Evolutionary conservation across 768 basidiomycete species (phyloP), one percentile per base, ranked within the genome.

Genomic region (Royoungia palumana): DNA sequence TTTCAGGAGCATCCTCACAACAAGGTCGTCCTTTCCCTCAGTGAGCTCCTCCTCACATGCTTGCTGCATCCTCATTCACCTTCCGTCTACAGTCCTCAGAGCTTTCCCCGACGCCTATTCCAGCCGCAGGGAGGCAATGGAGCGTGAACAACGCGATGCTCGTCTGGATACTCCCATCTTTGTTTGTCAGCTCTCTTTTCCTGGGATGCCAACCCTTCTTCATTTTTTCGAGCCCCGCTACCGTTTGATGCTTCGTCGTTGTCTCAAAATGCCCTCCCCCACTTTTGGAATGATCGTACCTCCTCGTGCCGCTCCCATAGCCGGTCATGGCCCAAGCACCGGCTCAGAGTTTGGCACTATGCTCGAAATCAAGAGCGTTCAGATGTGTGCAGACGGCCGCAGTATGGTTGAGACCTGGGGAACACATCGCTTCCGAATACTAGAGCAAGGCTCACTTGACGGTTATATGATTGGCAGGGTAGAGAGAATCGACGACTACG

Each of bases 171-270:
- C 90, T 16, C 93, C 95, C 47, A 87, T 98, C 52, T 94, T 97
- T 59, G 82, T 94, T 55, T 89, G 86, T 64, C 87, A 88, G 36
- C 82, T 96, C 42, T 82, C 85, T 39, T 98, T 96, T 71, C 95
- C 95, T 2, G 87, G 86, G 47, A 83, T 93, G 72, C 93, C 92
- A 35, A 94, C 87, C 40, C 75, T 87, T 46, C 73, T 98, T 14
- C 94, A 96, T 67, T 85, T 98, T 61, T 97, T 91, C 64, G 95
- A 98, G 66, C 95, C 95, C 0, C 78, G 89, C 59, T 94, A 97
- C 66, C 86, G 95, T 7, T 77, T 98, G 43, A 97, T 98, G 95
- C 85, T 98, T 46, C 87, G 95, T 20, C 83, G 95, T n/a, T 93
- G 89, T 64, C 83, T 97, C 49, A 85, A 91, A 59, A 81, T 78